phyloP scores from a whole-genome alignment of 768 basidiomycete genomes.

The Xerocomus spinulosus region DNA sequence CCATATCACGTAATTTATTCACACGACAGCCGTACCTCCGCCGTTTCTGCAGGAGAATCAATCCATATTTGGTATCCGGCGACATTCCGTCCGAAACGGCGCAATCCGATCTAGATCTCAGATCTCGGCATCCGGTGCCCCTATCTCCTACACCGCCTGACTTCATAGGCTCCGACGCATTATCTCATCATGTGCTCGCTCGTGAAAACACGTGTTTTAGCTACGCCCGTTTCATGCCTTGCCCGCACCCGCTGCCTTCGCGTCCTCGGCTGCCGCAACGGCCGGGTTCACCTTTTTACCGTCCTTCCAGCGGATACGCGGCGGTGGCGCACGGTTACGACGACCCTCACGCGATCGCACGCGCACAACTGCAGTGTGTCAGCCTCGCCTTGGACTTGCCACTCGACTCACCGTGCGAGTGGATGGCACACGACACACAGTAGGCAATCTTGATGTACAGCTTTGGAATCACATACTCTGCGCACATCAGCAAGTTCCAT shows the following conservation, averaged over 20 bases:
- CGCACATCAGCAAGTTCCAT: too few species aligned
- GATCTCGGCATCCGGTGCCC: conserved; percentile 1
- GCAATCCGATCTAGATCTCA: not conserved
- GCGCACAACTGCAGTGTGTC: conserved; percentile 75
- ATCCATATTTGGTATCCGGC: conserved; percentile 11
- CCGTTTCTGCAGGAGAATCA: conserved; percentile 14
- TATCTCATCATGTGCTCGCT: too few species aligned
- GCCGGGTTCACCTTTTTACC: conserved; percentile 96
- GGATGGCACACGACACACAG: conserved; percentile 99
- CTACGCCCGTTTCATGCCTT: conserved; percentile 57
- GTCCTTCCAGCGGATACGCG: conserved; percentile 92
- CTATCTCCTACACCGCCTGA: too few species aligned
- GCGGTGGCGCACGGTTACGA: conserved; percentile 96
- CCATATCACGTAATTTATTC: not conserved
- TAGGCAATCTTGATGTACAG: conserved; percentile 98
- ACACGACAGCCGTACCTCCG: conserved; percentile 8
- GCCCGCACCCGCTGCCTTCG: conserved; percentile 53
- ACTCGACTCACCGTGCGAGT: conserved; percentile 75
- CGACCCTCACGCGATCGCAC: conserved; percentile 94
- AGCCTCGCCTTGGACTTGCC: too few species aligned
- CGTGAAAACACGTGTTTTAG: too few species aligned
- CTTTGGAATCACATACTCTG: conserved; percentile 95
- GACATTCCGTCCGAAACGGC: conserved; percentile 26
- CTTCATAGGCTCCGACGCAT: too few species aligned
- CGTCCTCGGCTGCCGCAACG: conserved; percentile 88